Evolutionary conservation across 805 yeast genomes (phyloP), one percentile per base, ranked within the genome.

Genomic region (Ascoidea rubescens): DNA sequence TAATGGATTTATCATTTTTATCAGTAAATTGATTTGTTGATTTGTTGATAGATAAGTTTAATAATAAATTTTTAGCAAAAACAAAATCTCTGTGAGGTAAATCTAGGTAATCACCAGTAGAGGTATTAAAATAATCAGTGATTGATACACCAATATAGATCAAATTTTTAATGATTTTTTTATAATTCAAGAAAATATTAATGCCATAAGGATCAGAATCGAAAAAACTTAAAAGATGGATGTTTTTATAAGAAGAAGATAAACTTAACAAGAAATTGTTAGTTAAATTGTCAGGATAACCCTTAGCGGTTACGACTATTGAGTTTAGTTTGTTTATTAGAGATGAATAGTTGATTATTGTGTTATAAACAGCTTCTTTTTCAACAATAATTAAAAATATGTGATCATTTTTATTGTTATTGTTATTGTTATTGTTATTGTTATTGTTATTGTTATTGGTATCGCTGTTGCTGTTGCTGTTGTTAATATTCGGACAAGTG

Each of bases 121-220:
- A 10, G 2, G 8, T 37, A 37, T 10, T 10, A 37, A 53, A 30
- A 31, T 58, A 63, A 37, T 62, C 59, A 1, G 52, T 14, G 2
- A 63, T 54, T 3, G 60, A 53, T 1, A 57, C 54, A 12, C 55
- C 54, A 4, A 61, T 50, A 8, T 60, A 54, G 30, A 47, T 48
- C 6, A 63, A 45, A 10, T 31, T 52, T 37, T 51, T 50, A n/a
- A 51, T 48, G 14, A 10, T 37, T 37, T 37, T 37, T 10, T 10
- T 10, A 59, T 75, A 82, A 50, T 72, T 74, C 31, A 68, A 59
- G 46, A 75, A 71, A n/a, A 84, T 84, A 58, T 72, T 69, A 5
- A 80, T 59, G 0, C 90, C 91, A 63, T 80, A 75, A 2, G 84
- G 77, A 60, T 84, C 91, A 31, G 82, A 72, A 63, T 84, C 91